A percentile compares a stretch with the other conserved stretches of the same genome.
Conservation (phyloP, 257 asterid species). For the Ajuga chamaepitys region DNA sequence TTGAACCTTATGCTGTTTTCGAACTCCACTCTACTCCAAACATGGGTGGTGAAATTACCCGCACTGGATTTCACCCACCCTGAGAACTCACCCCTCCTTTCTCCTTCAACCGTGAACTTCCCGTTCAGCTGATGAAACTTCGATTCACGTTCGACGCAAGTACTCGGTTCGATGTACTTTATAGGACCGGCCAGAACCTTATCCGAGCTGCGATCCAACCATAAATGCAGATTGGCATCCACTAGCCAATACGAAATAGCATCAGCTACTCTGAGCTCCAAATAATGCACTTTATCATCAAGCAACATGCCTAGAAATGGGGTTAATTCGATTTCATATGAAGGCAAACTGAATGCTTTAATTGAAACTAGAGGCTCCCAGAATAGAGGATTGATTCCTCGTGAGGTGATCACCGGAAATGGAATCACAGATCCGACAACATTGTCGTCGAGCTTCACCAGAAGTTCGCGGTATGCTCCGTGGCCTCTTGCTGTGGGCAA, state of each 20-base stretch:
- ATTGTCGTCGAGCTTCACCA: constrained; percentile 49
- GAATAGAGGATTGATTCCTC: constrained; percentile 76
- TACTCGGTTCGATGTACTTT: constrained; percentile 27
- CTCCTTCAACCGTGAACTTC: constrained; percentile 37
- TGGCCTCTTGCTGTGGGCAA: constrained; percentile 43
- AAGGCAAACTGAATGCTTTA: constrained; percentile 81
- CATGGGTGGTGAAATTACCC: constrained; percentile 58
- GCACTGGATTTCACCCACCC: constrained; percentile 78
- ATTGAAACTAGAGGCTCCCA: constrained; percentile 84
- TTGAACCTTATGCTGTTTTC: constrained; percentile 38
- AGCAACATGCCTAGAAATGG: constrained; percentile 58
- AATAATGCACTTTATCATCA: constrained; percentile 44
- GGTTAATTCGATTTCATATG: constrained; percentile 66
- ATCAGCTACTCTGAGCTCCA: constrained; percentile 49
- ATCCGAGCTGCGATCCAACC: constrained; percentile 48
- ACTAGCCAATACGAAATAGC: constrained; percentile 72
- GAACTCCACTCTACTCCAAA: constrained; percentile 30
- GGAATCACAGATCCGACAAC: constrained; percentile 71
- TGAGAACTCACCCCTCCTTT: constrained; percentile 36
- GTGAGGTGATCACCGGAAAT: constrained; percentile 69
- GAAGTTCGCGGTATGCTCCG: constrained; percentile 68
- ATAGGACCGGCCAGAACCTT: constrained; percentile 45
- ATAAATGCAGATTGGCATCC: constrained; percentile 73
- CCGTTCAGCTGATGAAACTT: constrained; percentile 45
- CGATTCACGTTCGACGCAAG: constrained; percentile 24